A percentile compares a stretch with the other conserved stretches of the same genome.
These are phyloP conservation scores for Exophiala viscosa DNA, from an alignment of 2,329 filamentous ascomycete genomes.

Conservation along the genomic window DNA sequence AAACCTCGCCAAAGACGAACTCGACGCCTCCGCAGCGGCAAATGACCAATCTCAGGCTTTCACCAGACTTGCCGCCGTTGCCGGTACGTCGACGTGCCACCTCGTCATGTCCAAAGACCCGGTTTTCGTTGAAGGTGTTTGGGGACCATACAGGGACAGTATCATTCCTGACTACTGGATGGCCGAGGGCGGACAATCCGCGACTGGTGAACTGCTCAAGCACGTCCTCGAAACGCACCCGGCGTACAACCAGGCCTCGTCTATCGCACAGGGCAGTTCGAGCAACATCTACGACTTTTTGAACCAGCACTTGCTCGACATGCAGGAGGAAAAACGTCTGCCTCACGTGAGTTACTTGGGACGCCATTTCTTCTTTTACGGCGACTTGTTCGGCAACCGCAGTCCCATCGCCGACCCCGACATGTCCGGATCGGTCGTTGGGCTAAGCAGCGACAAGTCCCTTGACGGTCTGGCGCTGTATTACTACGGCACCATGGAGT, in stretches of 20 bases:
- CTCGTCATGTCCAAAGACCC: constrained; percentile 90
- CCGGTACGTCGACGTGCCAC: constrained; percentile 95
- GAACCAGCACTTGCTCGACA: constrained; percentile 76
- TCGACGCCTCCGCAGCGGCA: constrained; percentile 64
- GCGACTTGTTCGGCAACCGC: constrained; percentile 93
- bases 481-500: constrained; percentile 97
- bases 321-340: constrained; percentile 65
- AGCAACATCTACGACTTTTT: constrained; percentile 94
- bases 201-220: constrained; percentile 89
- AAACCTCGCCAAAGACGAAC: constrained; percentile 63
- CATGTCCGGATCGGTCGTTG: constrained; percentile 88
- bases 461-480: constrained; percentile 82
- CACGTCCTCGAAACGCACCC: constrained; percentile 95
- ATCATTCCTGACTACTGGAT: constrained; percentile 92
- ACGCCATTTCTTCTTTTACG: constrained; percentile 97
- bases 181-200: constrained; percentile 94
- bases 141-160: constrained; percentile 95
- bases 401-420: constrained; percentile 87
- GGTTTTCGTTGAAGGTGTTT: constrained; percentile 91
- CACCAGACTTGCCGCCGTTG: constrained; percentile 85
- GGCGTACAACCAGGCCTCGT: constrained; percentile 74
- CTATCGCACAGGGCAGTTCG: constrained; percentile 74
- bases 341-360: constrained; percentile 80
- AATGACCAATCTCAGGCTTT: constrained; percentile 93
- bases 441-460: constrained; percentile 79